phyloP scores from a whole-genome alignment of 176 grass and related monocot species.

The Zea mays region Zm-B73-REFERENCE-NAM-5.0 NC_050103.1:178987001-178987500 shows the following conservation, averaged over 20 bases:
- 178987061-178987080: not conserved
- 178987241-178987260: not conserved
- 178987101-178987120: not conserved
- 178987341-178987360: too few relatives aligned
- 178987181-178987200: not conserved
- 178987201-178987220: slow-evolving; percentile 3
- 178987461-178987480: too few relatives aligned
- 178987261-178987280: not conserved
- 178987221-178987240: slow-evolving; percentile 2
- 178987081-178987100: not conserved
- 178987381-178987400: too few relatives aligned
- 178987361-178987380: too few relatives aligned
- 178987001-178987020: too few relatives aligned
- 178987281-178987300: not conserved
- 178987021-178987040: not conserved
- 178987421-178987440: too few relatives aligned
- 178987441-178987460: too few relatives aligned
- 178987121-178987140: slow-evolving; percentile 1
- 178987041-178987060: not conserved
- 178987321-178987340: too few relatives aligned
- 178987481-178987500: too few relatives aligned
- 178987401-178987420: too few relatives aligned
- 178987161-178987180: slow-evolving; percentile 14
- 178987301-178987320: too few relatives aligned
- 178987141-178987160: slow-evolving; percentile 2